Evolutionary conservation across 176 grass and related monocot species (phyloP), one percentile per base, ranked within the genome.

Genomic region (Otatea glauca): DNA sequence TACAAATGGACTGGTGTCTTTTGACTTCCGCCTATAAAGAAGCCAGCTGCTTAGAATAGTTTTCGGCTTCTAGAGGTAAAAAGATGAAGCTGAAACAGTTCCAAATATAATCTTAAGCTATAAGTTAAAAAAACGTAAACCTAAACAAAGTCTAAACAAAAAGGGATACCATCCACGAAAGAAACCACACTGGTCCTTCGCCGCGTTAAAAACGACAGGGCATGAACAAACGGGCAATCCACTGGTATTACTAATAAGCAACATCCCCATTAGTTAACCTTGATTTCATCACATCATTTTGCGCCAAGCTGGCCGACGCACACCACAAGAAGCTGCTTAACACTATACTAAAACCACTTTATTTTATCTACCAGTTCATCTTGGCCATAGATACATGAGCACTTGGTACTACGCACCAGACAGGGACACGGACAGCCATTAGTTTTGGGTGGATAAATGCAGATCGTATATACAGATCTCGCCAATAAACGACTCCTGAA

Each of bases 201-300:
- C 1, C 29, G 29, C 29, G 29, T 29, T 39, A 72, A 68, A 70
- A 68, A n/a, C 10, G 32, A 41, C 34, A 11, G 48, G 25, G 49
- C 66, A 3, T 4, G 18, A 5, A n/a, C 24, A 23, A 39, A 29
- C 29, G 29, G 29, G 29, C 29, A 29, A 29, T 29, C 29, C 29
- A 29, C 29, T 29, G 29, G 29, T 29, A 29, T 29, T 29, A 29
- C 29, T 29, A 29, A 29, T 29, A 29, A 29, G 41, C 13, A 76
- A 35, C 78, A 58, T n/a, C 13, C 5, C 29, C 29, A 29, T 29
- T 43, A 3, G 27, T 9, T 14, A 51, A 50, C 51, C 51, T 49
- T 61, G 54, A 72, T 23, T 43, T 41, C 25, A 53, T 37, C 29
- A 6, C 74, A 41, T 66, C 68, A 70, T 84, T 84, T 74, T 49